Evolutionary conservation across 139 green algal genomes (phyloP).

Genomic region (Chlorella sp.): DNA sequence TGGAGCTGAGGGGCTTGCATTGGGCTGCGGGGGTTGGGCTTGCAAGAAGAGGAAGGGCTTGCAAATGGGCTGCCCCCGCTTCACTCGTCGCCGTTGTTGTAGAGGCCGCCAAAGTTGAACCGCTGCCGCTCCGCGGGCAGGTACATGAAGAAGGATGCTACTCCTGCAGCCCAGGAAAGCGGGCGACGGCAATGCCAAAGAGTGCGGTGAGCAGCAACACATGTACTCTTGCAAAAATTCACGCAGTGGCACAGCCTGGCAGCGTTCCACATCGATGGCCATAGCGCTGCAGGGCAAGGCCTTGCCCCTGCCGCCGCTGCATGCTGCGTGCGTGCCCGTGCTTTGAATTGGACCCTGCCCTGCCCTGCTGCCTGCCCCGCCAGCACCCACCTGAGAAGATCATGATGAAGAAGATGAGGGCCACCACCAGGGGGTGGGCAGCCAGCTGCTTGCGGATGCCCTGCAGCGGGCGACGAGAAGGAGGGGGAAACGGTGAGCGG

Average conservation of each 20-base stretch:
- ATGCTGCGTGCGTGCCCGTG: too few relatives aligned
- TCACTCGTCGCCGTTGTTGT: not conserved
- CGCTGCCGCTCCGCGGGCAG: constrained; percentile 24
- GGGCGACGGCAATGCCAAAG: not conserved
- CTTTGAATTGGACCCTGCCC: too few relatives aligned
- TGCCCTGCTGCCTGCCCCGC: too few relatives aligned
- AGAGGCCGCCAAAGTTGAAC: constrained; percentile 20
- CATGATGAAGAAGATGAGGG: constrained; percentile 50
- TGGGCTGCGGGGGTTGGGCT: not conserved
- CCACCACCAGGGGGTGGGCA: constrained; percentile 38
- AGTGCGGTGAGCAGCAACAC: too few relatives aligned
- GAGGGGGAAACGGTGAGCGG: not conserved
- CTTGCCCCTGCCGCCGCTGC: too few relatives aligned
- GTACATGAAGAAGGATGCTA: constrained; percentile 48
- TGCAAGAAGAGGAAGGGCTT: not conserved
- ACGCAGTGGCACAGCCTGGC: too few relatives aligned
- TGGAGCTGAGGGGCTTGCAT: not conserved
- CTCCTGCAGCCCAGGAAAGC: constrained; percentile 22
- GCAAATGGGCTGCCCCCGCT: not conserved
- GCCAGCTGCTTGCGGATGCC: constrained; percentile 43
- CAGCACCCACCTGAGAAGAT: constrained; percentile 40
- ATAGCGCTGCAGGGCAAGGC: too few relatives aligned
- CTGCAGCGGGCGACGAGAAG: constrained; percentile 11
- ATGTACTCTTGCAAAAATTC: too few relatives aligned
- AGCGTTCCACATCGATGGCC: too few relatives aligned